phyloP scores from a whole-genome alignment of 2,329 filamentous ascomycete genomes.

The Aureobasidium sp. region DNA sequence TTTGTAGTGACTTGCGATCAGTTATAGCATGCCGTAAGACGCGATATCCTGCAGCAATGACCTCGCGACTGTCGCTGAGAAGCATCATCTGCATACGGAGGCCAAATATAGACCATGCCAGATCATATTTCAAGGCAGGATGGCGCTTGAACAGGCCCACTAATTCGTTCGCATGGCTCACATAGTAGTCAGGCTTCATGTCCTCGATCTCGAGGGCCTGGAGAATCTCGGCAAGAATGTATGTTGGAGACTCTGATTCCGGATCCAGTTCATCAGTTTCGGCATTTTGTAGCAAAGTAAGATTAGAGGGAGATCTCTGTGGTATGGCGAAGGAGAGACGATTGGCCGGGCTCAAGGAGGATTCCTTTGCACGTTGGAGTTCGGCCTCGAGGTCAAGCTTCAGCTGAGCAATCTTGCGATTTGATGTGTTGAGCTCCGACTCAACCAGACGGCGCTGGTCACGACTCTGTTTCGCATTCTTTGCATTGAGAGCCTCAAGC shows the following conservation, averaged over 20 bases:
- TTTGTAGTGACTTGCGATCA: slow-evolving; percentile 80
- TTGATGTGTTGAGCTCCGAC: slow-evolving; percentile 84
- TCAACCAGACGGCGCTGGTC: slow-evolving; percentile 54
- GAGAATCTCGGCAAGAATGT: slow-evolving; percentile 80
- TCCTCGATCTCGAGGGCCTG: slow-evolving; percentile 83
- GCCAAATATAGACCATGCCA: slow-evolving; percentile 94
- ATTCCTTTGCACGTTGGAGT: slow-evolving; percentile 51
- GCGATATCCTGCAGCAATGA: slow-evolving; percentile 88
- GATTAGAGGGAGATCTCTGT: slow-evolving; percentile 44
- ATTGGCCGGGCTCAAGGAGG: slow-evolving; percentile 30
- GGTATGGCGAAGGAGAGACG: slow-evolving; percentile 25
- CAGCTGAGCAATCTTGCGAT: slow-evolving; percentile 58
- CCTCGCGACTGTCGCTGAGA: slow-evolving; percentile 88
- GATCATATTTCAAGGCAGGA: slow-evolving; percentile 88
- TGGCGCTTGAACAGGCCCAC: slow-evolving; percentile 96
- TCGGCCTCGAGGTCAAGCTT: slow-evolving; percentile 54
- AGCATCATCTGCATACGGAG: slow-evolving; percentile 92
- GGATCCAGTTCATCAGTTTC: slow-evolving; percentile 52
- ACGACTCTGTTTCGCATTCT: slow-evolving; percentile 92
- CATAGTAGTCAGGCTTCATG: slow-evolving; percentile 90
- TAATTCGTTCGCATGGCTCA: slow-evolving; percentile 81
- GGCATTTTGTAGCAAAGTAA: slow-evolving; percentile 19
- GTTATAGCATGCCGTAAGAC: slow-evolving; percentile 93
- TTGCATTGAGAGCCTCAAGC: slow-evolving; percentile 86
- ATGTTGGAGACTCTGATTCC: slow-evolving; percentile 78